These are phyloP conservation scores for Lithocarpus polystachyus DNA, from an alignment of 306 rosid species.

Conservation along the genomic window DNA sequence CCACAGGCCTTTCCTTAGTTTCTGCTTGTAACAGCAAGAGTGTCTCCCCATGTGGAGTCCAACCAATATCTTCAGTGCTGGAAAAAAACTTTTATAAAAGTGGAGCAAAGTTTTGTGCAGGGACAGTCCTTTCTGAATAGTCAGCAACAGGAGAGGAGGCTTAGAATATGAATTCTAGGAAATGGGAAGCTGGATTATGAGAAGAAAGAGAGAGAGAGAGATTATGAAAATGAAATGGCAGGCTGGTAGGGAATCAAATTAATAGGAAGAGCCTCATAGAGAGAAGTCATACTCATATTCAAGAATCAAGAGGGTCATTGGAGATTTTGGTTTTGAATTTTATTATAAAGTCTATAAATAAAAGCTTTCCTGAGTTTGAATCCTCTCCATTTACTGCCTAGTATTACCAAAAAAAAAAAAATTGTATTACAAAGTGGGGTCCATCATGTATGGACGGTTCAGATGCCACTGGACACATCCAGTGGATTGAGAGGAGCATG, in stretches of 20 bases:
- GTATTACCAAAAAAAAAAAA: conserved; percentile 13
- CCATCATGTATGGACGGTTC: conserved; percentile 32
- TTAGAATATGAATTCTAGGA: conserved; percentile 27
- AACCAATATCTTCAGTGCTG: conserved; percentile 31
- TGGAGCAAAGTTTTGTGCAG: conserved; percentile 8
- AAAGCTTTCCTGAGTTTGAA: conserved; percentile 15
- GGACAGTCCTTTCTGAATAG: conserved; percentile 26
- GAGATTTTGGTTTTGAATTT: conserved; percentile 36
- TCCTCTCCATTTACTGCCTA: conserved; percentile 34
- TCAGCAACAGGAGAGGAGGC: conserved; percentile 16
- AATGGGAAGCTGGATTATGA: conserved; percentile 29
- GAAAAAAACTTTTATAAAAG: conserved; percentile 22
- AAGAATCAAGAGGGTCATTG: conserved; percentile 27
- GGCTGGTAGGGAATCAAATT: conserved; percentile 71
- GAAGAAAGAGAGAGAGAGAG: conserved; percentile 25
- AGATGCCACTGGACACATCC: conserved; percentile 19
- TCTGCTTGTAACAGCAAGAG: conserved; percentile 95
- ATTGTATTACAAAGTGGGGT: neutral
- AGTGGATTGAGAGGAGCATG: conserved; percentile 21
- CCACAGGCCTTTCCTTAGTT: conserved; percentile 97
- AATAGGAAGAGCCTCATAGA: conserved; percentile 50
- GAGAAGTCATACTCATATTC: conserved; percentile 31
- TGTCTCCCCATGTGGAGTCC: conserved; percentile 82
- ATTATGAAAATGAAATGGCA: conserved; percentile 62
- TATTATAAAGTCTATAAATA: conserved; percentile 5